Evolutionary conservation across 139 green algal species (phyloP).

Genomic region (Trebouxia sp.): DNA sequence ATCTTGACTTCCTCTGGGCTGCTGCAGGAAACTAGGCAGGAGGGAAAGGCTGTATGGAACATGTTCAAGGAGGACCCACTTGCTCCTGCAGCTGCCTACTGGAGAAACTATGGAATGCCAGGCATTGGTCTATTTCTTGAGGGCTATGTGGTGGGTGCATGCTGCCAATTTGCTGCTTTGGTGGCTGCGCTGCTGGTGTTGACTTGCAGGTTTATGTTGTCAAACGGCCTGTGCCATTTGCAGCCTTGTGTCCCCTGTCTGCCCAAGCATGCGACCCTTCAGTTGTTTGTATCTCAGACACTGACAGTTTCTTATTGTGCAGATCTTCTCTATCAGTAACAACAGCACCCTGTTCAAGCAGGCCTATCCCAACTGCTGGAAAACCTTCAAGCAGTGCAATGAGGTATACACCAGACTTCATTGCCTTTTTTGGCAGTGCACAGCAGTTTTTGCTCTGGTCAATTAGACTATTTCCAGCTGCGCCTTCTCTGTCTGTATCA

Average conservation of each 20-base stretch:
- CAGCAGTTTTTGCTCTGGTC: neutral
- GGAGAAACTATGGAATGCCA: conserved; percentile 16
- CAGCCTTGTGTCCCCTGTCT: neutral
- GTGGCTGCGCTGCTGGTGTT: too few relatives aligned
- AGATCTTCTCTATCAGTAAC: conserved; percentile 37
- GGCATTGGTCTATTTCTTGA: conserved; percentile 35
- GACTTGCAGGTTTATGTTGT: too few relatives aligned
- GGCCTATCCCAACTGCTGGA: conserved; percentile 30
- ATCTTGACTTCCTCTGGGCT: neutral
- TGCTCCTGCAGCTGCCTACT: neutral
- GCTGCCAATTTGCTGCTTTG: neutral
- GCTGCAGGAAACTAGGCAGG: conserved; percentile 6
- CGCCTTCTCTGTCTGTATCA: too few relatives aligned
- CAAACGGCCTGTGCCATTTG: neutral
- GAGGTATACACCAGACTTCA: neutral
- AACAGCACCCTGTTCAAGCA: conserved; percentile 35
- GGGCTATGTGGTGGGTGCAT: conserved; percentile 1
- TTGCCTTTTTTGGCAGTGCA: neutral
- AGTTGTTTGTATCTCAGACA: neutral
- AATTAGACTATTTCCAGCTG: neutral
- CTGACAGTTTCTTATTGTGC: neutral
- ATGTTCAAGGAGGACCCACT: conserved; percentile 33
- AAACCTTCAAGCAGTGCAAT: conserved; percentile 25
- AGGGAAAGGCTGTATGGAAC: conserved; percentile 3
- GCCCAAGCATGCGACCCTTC: neutral